These are phyloP conservation scores for Phytopythium helicoides DNA, from an alignment of 352 stramenopile genomes.

Conservation along the genomic window DNA sequence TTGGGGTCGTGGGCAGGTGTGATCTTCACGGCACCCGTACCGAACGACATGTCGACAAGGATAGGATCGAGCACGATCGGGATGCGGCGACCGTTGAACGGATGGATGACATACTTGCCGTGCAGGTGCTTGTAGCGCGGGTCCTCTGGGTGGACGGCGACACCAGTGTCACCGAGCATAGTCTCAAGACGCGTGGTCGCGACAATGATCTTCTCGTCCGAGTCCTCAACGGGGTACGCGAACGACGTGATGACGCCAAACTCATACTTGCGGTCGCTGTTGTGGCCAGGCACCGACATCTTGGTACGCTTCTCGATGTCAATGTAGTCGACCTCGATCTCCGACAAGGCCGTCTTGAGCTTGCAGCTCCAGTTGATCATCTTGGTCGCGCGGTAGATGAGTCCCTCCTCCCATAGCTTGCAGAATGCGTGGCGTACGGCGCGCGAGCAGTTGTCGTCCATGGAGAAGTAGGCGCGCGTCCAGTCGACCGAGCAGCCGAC, in stretches of 20 bases:
- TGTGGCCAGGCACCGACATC: slow-evolving; percentile 95
- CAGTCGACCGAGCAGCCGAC: slow-evolving; percentile 98
- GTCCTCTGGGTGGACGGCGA: slow-evolving; percentile 99
- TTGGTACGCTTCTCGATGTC: slow-evolving; percentile 97
- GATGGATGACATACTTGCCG: slow-evolving; percentile 97
- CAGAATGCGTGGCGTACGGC: slow-evolving; percentile 98
- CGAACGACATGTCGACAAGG: slow-evolving; percentile 99
- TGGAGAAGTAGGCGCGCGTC: slow-evolving; percentile 97
- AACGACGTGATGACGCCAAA: slow-evolving; percentile 98
- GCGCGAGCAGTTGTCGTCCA: slow-evolving; percentile 98
- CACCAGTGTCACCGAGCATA: slow-evolving; percentile 98
- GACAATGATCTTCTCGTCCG: slow-evolving; percentile 76
- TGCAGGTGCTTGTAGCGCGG: slow-evolving; percentile 98
- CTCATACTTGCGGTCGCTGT: slow-evolving; percentile 96
- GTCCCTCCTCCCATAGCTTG: slow-evolving; percentile 87
- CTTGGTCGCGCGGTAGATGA: slow-evolving; percentile 97
- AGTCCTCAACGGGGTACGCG: slow-evolving; percentile 95
- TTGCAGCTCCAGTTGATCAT: slow-evolving; percentile 99
- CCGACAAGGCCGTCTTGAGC: slow-evolving; percentile 94
- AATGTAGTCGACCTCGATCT: slow-evolving; percentile 99
- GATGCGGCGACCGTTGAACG: slow-evolving; percentile 97
- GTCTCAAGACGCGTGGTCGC: slow-evolving; percentile 98
- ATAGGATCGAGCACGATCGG: slow-evolving; percentile 95
- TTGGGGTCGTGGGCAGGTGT: slow-evolving; percentile 99
- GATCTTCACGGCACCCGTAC: slow-evolving; percentile 98